A percentile compares a stretch with the other conserved stretches of the same genome.
Conservation (phyloP, 305 asterid species). For the Fraxinus nigra region DNA sequence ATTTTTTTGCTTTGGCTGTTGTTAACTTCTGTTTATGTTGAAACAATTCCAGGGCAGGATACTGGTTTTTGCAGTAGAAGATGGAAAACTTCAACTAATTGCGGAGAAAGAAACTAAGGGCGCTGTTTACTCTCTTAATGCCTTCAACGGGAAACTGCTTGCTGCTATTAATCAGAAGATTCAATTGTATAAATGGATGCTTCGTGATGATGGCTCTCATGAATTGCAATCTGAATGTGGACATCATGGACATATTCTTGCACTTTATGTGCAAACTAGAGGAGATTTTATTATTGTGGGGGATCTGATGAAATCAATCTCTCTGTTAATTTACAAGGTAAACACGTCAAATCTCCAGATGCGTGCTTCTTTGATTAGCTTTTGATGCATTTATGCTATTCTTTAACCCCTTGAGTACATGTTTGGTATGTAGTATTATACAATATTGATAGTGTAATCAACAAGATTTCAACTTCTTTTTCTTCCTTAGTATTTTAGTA, state of each 20-base stretch:
- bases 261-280: constrained; percentile 93
- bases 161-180: constrained; percentile 98
- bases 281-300: constrained; percentile 99
- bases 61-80: constrained; percentile 85
- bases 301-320: constrained; percentile 96
- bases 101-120: constrained; percentile 95
- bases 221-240: constrained; percentile 98
- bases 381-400: background rate
- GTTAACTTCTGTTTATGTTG: background rate
- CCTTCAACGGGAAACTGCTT: constrained; percentile 91
- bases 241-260: constrained; percentile 99
- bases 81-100: constrained; percentile 81
- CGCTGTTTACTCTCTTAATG: constrained; percentile 88
- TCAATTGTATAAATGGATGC: constrained; percentile 95
- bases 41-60: constrained; percentile 71
- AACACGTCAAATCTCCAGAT: constrained; percentile 8
- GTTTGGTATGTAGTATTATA: background rate
- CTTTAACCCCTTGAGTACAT: background rate
- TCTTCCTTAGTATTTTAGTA: background rate
- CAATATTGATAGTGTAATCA: background rate
- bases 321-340: constrained; percentile 93
- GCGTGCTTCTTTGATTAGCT: background rate
- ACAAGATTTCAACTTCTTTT: background rate
- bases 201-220: constrained; percentile 80
- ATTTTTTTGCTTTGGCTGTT: background rate